A percentile compares a stretch with the other conserved stretches of the same genome.
phyloP scores from a whole-genome alignment of 2,329 filamentous ascomycete species.

The Aureobasidium sp. region DNA sequence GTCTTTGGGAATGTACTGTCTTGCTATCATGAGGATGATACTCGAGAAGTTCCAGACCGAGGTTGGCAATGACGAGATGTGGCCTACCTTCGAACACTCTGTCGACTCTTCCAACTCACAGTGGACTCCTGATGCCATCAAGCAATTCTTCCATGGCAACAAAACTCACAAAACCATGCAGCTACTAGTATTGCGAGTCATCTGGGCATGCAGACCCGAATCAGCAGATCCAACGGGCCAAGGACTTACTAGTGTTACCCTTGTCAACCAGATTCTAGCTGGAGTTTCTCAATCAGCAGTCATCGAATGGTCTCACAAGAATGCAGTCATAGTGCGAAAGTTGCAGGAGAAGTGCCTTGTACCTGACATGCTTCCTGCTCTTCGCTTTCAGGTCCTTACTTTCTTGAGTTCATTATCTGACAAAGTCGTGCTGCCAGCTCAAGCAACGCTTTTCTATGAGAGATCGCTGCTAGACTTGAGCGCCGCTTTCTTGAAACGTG shows the following conservation, averaged over 20 bases:
- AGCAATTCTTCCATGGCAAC: conserved; percentile 35
- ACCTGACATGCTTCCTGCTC: conserved; percentile 12
- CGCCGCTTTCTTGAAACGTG: background rate
- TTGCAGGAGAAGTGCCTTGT: conserved; percentile 36
- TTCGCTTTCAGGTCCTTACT: conserved; percentile 22
- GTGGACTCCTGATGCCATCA: conserved; percentile 35
- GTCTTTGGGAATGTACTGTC: conserved; percentile 37
- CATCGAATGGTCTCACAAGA: conserved; percentile 35
- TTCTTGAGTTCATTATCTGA: conserved; percentile 22
- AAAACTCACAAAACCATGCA: conserved; percentile 39
- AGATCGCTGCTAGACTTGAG: conserved; percentile 18
- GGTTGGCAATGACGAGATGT: conserved; percentile 8
- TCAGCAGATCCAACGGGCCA: conserved; percentile 26
- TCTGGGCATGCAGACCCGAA: conserved; percentile 32
- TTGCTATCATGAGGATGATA: conserved; percentile 40
- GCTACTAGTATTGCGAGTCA: conserved; percentile 35
- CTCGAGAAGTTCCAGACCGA: conserved; percentile 18
- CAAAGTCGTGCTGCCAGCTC: conserved; percentile 8
- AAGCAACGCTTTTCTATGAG: conserved; percentile 19
- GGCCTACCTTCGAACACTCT: conserved; percentile 13
- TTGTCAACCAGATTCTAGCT: conserved; percentile 33
- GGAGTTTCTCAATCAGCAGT: conserved; percentile 32
- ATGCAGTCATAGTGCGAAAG: conserved; percentile 34
- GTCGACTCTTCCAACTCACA: conserved; percentile 22
- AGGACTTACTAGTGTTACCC: conserved; percentile 28